Evolutionary conservation across 2,329 filamentous ascomycete genomes (phyloP).

Genomic region (Botryotinia narcissicola): DNA sequence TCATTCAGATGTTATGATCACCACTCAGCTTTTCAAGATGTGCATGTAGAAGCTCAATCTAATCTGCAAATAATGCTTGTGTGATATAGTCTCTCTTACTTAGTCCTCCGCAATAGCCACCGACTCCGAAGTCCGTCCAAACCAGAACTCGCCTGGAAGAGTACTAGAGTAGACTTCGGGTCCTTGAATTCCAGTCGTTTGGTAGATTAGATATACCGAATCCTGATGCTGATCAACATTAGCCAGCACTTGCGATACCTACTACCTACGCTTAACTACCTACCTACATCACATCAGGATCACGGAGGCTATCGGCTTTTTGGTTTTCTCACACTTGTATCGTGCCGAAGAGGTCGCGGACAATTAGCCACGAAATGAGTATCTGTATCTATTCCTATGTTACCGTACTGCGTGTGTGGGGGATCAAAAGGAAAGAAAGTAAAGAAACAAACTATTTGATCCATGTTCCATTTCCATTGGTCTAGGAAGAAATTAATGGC

Average conservation of each 20-base stretch:
- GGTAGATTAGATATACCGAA: slow-evolving; percentile 14
- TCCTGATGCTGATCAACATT: background rate
- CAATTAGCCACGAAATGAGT: background rate
- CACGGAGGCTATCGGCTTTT: background rate
- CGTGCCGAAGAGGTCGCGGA: too few relatives aligned
- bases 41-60: background rate
- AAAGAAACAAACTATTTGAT: slow-evolving; percentile 1
- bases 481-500: background rate
- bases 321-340: background rate
- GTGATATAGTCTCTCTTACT: background rate
- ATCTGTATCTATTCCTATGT: background rate
- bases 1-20: slow-evolving; percentile 5
- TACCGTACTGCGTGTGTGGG: background rate
- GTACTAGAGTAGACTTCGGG: background rate
- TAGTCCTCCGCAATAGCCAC: background rate
- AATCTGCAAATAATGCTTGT: background rate
- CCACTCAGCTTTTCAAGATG: background rate
- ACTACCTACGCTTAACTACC: background rate
- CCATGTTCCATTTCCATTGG: background rate
- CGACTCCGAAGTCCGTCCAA: background rate
- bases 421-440: background rate
- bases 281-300: background rate
- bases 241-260: background rate
- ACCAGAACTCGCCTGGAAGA: background rate
- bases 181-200: slow-evolving; percentile 10